These are phyloP conservation scores for Quercus engelmannii DNA, from an alignment of 306 rosid genomes.

Conservation along the genomic window DNA sequence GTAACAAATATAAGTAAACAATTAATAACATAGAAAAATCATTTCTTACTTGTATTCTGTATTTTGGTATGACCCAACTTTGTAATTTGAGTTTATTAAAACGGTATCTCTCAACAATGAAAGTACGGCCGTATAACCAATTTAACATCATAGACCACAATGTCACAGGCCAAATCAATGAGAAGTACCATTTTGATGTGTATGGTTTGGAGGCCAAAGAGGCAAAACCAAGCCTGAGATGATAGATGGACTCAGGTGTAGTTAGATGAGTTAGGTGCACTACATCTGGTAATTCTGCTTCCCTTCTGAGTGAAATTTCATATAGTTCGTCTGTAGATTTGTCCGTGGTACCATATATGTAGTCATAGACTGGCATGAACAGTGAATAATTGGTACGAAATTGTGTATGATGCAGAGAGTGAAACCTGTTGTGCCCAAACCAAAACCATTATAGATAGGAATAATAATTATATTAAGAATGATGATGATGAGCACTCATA, in stretches of 20 bases:
- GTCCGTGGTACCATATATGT: conserved; percentile 34
- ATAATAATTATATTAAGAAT: too few relatives aligned
- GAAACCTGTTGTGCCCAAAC: conserved; percentile 16
- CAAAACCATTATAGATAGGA: not conserved
- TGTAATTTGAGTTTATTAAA: conserved; percentile 28
- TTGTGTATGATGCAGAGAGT: conserved; percentile 45
- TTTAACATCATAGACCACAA: conserved; percentile 21
- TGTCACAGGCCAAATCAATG: conserved; percentile 40
- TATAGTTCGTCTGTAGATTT: conserved; percentile 12
- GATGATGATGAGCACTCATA: too few relatives aligned
- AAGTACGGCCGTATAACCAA: conserved; percentile 21
- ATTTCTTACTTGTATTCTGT: conserved; percentile 10
- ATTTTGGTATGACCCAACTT: conserved; percentile 40
- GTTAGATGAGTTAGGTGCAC: conserved; percentile 39
- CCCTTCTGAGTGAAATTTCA: conserved; percentile 15
- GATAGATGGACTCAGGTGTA: conserved; percentile 32
- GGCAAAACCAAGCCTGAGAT: conserved; percentile 33
- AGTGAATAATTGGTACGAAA: conserved; percentile 42
- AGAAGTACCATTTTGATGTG: conserved; percentile 25
- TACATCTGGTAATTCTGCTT: conserved; percentile 31
- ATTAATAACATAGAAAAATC: not conserved
- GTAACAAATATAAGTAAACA: not conserved
- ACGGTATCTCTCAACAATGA: conserved; percentile 25
- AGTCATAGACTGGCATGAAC: conserved; percentile 38
- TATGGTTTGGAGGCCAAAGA: conserved; percentile 32